Evolutionary conservation across 352 stramenopile genomes (phyloP), one percentile per base, ranked within the genome.

Genomic region (Blastocystis hominis): DNA sequence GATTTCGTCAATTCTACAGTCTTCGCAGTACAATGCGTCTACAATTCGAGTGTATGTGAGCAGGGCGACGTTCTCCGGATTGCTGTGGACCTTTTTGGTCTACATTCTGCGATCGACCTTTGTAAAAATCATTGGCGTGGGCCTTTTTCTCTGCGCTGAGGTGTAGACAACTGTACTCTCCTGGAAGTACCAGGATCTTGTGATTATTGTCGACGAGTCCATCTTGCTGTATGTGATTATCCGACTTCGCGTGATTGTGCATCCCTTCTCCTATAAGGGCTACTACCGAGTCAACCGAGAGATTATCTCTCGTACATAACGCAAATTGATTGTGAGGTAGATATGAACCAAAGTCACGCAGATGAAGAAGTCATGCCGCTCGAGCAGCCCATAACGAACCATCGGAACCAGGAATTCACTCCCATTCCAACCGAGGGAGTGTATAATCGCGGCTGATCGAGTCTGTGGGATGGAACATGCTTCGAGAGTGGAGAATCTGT

Each of bases 21-120:
- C 72, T 4, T 84, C 72, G 40, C 72, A 84, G 50, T 84, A 84
- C 72, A 84, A 84, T 44, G 30, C 72, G 36, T 63, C 72, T 9
- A 84, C 72, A 7, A 84, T 84, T 34, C 47, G 30, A 20, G 40
- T 84, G 13, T 84, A 84, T 34, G 62, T 84, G 47, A 84, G 54
- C 72, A 84, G 62, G 6, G 72, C 72, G n/a, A 68, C 46, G 44
- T 84, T 84, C 38, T 47, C 54, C 9, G 47, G 47, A 4, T 46
- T 84, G 5, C 24, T 84, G 50, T 84, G 72, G 72, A 50, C 46
- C 3, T 84, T 84, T 46, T 42, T 84, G 9, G 54, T 84, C 9
- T 84, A 84, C 50, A 84, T 84, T 40, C 55, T 84, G 7, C 72
- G 72, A 30, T 53, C 72, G 30, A 84, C 72, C 4, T 84, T 84